A percentile compares a stretch with the other conserved stretches of the same genome.
phyloP scores from a whole-genome alignment of 352 stramenopile species.

The Peronosclerospora sorghi region DNA sequence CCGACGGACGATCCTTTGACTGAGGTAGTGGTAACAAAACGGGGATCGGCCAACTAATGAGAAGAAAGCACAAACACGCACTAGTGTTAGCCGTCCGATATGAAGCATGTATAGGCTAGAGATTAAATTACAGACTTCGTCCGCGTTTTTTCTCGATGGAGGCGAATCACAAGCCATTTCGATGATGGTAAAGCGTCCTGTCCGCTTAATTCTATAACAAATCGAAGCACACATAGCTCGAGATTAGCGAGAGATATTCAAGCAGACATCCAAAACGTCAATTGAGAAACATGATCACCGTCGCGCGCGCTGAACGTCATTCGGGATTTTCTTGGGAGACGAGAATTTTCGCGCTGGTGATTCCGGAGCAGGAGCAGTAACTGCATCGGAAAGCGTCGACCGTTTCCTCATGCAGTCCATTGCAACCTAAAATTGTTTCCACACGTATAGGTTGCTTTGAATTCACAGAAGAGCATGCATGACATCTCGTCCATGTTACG shows the following conservation, averaged over 20 bases:
- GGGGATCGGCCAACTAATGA: slow-evolving; percentile 25
- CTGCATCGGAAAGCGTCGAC: slow-evolving; percentile 1
- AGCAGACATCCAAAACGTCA: no score
- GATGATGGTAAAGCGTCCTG: slow-evolving; percentile 80
- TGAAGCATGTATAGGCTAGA: no score
- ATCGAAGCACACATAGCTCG: slow-evolving; percentile 1
- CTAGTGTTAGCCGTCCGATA: no score
- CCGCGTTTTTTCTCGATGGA: slow-evolving; percentile 35
- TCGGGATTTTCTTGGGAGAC: slow-evolving; percentile 24
- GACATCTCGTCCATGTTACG: no score
- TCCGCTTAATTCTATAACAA: slow-evolving; percentile 47
- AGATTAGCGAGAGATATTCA: slow-evolving; percentile 8
- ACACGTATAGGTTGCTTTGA: not conserved
- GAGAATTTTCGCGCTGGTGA: slow-evolving; percentile 24
- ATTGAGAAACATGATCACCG: slow-evolving; percentile 17
- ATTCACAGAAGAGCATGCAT: not conserved
- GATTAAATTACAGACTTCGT: slow-evolving; percentile 50
- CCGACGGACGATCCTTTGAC: slow-evolving; percentile 27
- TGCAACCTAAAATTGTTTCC: slow-evolving; percentile 9
- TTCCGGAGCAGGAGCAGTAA: slow-evolving; percentile 5
- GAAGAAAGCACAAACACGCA: slow-evolving; percentile 12
- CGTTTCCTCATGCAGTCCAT: slow-evolving; percentile 3
- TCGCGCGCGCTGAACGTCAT: slow-evolving; percentile 14
- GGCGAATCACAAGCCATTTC: slow-evolving; percentile 57
- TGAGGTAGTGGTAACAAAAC: slow-evolving; percentile 39